Conservation (phyloP, 352 stramenopile genomes). For the Phytophthora melonis region DNA sequence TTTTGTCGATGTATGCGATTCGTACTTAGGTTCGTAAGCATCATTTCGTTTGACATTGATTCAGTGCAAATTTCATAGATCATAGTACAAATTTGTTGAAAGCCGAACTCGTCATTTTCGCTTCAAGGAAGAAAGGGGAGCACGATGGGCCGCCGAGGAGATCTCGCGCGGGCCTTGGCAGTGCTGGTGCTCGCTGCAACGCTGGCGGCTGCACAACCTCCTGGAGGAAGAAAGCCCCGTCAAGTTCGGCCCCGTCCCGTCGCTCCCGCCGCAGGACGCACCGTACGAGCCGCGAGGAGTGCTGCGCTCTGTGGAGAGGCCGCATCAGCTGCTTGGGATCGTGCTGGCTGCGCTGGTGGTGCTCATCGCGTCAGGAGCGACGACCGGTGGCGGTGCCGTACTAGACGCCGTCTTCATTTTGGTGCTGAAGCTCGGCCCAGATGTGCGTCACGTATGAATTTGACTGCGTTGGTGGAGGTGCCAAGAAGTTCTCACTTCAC, state of each 20-base stretch:
- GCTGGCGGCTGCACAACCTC: constrained; percentile 11
- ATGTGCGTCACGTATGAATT: constrained; percentile 40
- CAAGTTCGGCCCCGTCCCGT: constrained; percentile 36
- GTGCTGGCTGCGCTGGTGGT: constrained; percentile 56
- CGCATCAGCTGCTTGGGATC: constrained; percentile 42
- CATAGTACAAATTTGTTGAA: too few relatives aligned
- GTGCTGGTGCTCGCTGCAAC: constrained; percentile 13
- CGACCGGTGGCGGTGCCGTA: constrained; percentile 89
- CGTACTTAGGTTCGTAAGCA: too few relatives aligned
- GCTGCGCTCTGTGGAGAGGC: constrained; percentile 28
- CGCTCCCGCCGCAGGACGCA: constrained; percentile 26
- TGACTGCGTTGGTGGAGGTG: constrained; percentile 5
- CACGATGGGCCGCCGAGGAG: constrained; percentile 5
- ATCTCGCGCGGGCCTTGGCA: constrained; percentile 17
- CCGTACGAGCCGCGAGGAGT: constrained; percentile 29
- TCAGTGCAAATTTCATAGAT: too few relatives aligned
- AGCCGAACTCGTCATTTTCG: not conserved
- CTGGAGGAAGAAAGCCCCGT: constrained; percentile 27
- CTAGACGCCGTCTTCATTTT: constrained; percentile 95
- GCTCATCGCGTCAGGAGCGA: constrained; percentile 72
- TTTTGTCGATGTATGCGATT: too few relatives aligned
- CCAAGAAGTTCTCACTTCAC: not conserved
- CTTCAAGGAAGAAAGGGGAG: constrained; percentile 25
- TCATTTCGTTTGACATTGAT: too few relatives aligned
- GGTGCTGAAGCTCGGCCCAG: constrained; percentile 87